Evolutionary conservation across 345 rosid genomes (phyloP).

Genomic region (Moricandia arvensis): DNA sequence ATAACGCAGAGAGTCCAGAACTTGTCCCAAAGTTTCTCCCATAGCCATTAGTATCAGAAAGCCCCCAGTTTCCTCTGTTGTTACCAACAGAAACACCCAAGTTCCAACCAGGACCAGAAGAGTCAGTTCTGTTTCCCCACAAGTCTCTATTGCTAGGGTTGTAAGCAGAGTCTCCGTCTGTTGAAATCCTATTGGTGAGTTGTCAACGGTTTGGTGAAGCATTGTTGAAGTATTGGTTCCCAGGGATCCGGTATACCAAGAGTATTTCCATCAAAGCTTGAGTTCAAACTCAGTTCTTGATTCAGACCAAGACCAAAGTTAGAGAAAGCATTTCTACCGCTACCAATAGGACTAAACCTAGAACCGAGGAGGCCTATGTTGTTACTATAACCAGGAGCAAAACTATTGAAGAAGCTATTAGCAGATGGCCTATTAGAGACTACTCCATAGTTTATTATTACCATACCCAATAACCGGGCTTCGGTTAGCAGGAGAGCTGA

Average conservation of each 20-base stretch:
- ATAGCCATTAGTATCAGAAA: constrained; percentile 37
- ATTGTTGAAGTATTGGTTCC: constrained; percentile 48
- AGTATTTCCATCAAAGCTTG: constrained; percentile 49
- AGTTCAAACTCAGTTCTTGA: constrained; percentile 63
- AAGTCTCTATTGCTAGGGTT: constrained; percentile 55
- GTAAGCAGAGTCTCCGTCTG: constrained; percentile 53
- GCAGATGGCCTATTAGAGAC: constrained; percentile 47
- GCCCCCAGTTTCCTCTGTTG: constrained; percentile 67
- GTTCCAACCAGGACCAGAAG: constrained; percentile 54
- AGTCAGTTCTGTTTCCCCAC: constrained; percentile 72
- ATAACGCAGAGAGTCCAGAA: constrained; percentile 41
- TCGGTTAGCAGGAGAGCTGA: constrained; percentile 51
- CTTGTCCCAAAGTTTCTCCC: constrained; percentile 51
- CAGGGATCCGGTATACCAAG: constrained; percentile 52
- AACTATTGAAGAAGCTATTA: constrained; percentile 64
- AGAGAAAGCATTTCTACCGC: constrained; percentile 57
- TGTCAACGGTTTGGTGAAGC: constrained; percentile 60
- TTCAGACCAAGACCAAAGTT: constrained; percentile 72
- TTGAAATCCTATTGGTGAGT: constrained; percentile 64
- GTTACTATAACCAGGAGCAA: constrained; percentile 63
- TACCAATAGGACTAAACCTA: constrained; percentile 69
- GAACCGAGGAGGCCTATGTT: constrained; percentile 65
- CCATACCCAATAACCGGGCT: constrained; percentile 62
- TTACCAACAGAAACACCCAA: constrained; percentile 60
- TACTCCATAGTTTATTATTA: constrained; percentile 54